Conservation (phyloP, 2,329 filamentous ascomycete genomes). For the Biscogniauxia mediterranea region DNA sequence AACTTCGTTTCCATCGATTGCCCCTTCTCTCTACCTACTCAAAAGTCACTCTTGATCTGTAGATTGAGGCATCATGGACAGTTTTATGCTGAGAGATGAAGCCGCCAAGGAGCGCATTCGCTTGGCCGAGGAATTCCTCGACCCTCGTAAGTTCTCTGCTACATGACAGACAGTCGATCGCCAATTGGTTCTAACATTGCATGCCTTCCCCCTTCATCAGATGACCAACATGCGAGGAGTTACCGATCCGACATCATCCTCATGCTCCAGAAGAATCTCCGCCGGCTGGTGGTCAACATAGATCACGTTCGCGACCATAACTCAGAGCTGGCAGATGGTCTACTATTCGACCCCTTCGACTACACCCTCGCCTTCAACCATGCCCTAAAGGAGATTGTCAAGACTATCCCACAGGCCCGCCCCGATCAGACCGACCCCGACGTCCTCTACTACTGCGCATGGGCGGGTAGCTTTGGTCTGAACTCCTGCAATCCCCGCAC, state of each 20-base stretch:
- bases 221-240: slow-evolving; percentile 59
- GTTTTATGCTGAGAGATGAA: slow-evolving; percentile 76
- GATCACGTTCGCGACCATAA: slow-evolving; percentile 91
- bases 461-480: slow-evolving; percentile 91
- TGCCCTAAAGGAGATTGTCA: slow-evolving; percentile 84
- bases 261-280: slow-evolving; percentile 68
- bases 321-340: slow-evolving; percentile 71
- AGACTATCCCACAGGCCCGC: slow-evolving; percentile 72
- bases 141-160: slow-evolving; percentile 67
- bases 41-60: not conserved
- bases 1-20: too few relatives aligned
- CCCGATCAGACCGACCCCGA: slow-evolving; percentile 75
- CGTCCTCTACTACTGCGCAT: slow-evolving; percentile 93
- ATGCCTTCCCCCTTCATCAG: slow-evolving; percentile 29
- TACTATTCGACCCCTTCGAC: slow-evolving; percentile 86
- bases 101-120: slow-evolving; percentile 80
- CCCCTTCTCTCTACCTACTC: not conserved
- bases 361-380: slow-evolving; percentile 84
- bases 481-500: slow-evolving; percentile 94
- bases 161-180: slow-evolving; percentile 3
- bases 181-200: not conserved
- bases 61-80: slow-evolving; percentile 58
- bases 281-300: slow-evolving; percentile 70
- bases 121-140: slow-evolving; percentile 87
- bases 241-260: slow-evolving; percentile 87